Evolutionary conservation across 805 yeast species (phyloP), one percentile per base, ranked within the genome.

Genomic region (Zygoascus tannicola): DNA sequence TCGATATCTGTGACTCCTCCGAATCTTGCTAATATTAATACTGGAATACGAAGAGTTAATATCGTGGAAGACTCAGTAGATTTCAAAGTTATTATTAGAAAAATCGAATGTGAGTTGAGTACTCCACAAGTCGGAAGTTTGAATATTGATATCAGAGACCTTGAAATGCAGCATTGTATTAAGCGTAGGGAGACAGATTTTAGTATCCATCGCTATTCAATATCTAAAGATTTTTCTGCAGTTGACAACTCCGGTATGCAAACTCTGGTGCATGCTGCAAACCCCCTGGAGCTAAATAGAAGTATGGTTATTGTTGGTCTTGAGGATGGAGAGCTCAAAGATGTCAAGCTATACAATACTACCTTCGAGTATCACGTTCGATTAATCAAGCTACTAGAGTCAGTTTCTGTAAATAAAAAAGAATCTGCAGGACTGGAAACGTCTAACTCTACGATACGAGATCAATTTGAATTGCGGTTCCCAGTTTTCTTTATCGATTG

Each of bases 351-450:
- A 19, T 65, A 74, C 30, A 75, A 78, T 46, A 43, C 75, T 10
- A 50, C 64, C 4, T 5, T 81, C 2, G 76, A 78, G 34, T 83
- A 82, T 51, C 73, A 77, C 51, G 76, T 87, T 0, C 60, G 64
- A 20, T 76, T 88, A 82, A 45, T 82, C 15, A 48, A 64, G 4
- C 45, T 73, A 18, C 63, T 79, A 38, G 75, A 53, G 16, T 48
- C 44, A 19, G 50, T 40, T n/a, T 46, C 41, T 4, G 40, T 32
- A 15, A 48, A 43, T 8, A 35, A 5, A 8, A 20, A 16, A 8
- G 41, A 26, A 5, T 14, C 33, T 3, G 22, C 26, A 3, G 22
- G 20, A 5, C 36, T 41, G 18, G 44, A 43, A 14, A 43, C 43
- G 12, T 47, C 54, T 3, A 33, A 38, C 3, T 38, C 53, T 2